Evolutionary conservation across 2,329 filamentous ascomycete genomes (phyloP).

Genomic region (Ophiostoma ips): DNA sequence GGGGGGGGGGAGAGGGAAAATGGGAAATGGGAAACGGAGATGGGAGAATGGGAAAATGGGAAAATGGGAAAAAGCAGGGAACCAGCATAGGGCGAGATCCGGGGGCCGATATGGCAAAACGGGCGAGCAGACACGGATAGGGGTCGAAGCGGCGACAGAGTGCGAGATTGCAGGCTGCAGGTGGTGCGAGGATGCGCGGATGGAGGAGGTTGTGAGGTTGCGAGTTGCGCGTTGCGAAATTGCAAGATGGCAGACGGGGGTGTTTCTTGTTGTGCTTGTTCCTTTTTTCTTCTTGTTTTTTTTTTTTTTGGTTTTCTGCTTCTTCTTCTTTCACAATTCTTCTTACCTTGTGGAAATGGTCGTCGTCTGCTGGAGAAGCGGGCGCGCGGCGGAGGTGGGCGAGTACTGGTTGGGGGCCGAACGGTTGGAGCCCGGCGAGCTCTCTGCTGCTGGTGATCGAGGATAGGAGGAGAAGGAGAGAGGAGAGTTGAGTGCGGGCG

Average conservation of each 20-base stretch:
- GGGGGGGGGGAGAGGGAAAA: neutral
- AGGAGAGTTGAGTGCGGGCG: conserved; percentile 1
- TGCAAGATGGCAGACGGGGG: neutral
- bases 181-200: neutral
- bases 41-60: neutral
- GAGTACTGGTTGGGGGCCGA: neutral
- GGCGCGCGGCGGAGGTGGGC: conserved; percentile 9
- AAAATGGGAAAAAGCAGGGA: conserved; percentile 1
- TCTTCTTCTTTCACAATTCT: too few relatives aligned
- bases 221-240: neutral
- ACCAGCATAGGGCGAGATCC: neutral
- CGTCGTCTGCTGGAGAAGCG: conserved; percentile 9
- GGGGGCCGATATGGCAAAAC: too few relatives aligned
- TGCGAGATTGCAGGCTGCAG: too few relatives aligned
- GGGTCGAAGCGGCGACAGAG: conserved; percentile 1
- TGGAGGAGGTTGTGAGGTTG: neutral
- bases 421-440: neutral
- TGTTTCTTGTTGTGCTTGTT: neutral
- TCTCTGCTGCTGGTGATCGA: neutral
- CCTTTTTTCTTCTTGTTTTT: too few relatives aligned
- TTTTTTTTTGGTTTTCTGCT: too few relatives aligned
- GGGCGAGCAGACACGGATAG: conserved; percentile 5
- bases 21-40: too few relatives aligned
- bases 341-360: conserved; percentile 15
- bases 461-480: conserved; percentile 4